Base-by-base conservation (phyloP, 2,329 filamentous ascomycete genomes). In the Paracoccidioides lutzii region DNA sequence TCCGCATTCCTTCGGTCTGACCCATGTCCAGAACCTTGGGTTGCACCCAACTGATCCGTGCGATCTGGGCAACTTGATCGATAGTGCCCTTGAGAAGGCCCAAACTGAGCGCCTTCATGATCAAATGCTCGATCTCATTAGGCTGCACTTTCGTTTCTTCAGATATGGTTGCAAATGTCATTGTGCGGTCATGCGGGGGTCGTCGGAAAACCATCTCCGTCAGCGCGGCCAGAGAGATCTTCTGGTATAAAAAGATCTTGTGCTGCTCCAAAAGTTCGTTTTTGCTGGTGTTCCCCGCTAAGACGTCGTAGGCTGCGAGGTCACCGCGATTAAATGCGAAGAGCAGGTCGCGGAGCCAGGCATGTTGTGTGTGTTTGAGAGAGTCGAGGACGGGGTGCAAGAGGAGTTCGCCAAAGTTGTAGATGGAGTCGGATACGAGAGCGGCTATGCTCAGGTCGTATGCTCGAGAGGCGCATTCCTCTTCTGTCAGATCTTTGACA, bases 341-440 rank as follows among this genome's bases (percentile, higher is more conserved):
- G 48, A 98, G 83, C n/a, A 98, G 83, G 45, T 96, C 88, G 60
- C 90, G 87, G 60, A 98, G 81, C 93, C 93, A 98, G 53, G 83
- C 78, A 69, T 94, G 82, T 44, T 84, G 80, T 30, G 85, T 84
- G 64, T 84, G 82, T 66, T 78, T 78, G 53, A 98, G 81, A 22
- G 87, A 85, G 67, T 95, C 88, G 60, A 98, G 84, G 67, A 98
- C 95, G 3, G 93, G 93, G 71, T 98, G 93, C 63, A 98, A 81
- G 37, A 98, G 82, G n/a, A 98, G 84, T 77, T 98, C 93, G 71
- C 93, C 93, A 65, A 98, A 98, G 78, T 98, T 98, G 82, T 98
- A 97, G 75, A 97, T 98, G 65, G 83, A 88, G 66, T 91, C 88
- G 52, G 90, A 96, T 42, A 96, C 87, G 7, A 98, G 80, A 8